Base-by-base conservation (phyloP, 192 early-diverging fungal genomes). In the Linnemannia zychae region DNA sequence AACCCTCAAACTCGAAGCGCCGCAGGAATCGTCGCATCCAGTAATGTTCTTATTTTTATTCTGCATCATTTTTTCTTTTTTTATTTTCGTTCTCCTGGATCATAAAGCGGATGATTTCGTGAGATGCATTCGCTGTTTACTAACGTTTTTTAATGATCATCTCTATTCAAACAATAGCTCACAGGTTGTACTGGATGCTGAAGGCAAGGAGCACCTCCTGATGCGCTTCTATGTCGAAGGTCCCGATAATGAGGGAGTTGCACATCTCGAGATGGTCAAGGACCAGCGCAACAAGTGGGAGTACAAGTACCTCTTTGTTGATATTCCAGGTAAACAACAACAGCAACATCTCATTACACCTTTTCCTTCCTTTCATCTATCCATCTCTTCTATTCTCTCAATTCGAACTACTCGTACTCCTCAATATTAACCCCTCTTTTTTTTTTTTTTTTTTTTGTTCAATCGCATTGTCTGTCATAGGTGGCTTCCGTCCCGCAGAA, bases 161-260 rank as follows among this genome's bases (percentile, higher is more conserved):
- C n/a, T 28, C 3, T 60, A n/a, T 7, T n/a, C 20, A n/a, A 40
- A n/a, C n/a, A 68, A 72, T 68, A 84, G 77, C 16, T 87, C 88
- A 13, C 91, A 90, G 81, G 74, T 90, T 17, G 78, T 88, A 38
- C 75, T 88, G 60, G 90, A 91, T 63, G 71, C 63, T 0, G 78
- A 89, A n/a, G 87, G 89, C 36, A 84, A 87, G 17, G 81, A 82
- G 52, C 91, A 92, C 71, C 74, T 90, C 74, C 67, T 92, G 63
- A 90, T 92, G 88, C 79, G 79, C 16, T 89, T 92, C 77, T 90
- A 91, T 76, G 82, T 92, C 24, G 90, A 92, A 66, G 91, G 91
- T 7, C 84, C 89, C 3, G 48, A 86, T 47, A 88, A 74, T 34
- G 81, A 88, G 75, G 91, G 91, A 49, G 88, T 82, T 12, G 89